Base-by-base conservation (phyloP, 345 rosid genomes). In the Schrenkiella parvula region DNA sequence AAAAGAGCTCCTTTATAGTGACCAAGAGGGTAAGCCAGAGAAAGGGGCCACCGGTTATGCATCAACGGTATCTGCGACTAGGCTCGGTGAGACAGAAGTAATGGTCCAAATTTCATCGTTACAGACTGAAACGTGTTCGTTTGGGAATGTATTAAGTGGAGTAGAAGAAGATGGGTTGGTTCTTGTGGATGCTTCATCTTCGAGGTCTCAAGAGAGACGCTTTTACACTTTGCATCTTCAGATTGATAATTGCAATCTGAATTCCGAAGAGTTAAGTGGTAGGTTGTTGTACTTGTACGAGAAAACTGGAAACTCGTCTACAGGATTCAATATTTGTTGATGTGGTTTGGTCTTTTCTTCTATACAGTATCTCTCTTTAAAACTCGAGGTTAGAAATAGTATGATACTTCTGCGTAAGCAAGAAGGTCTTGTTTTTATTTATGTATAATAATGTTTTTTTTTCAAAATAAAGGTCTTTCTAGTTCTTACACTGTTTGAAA, bases 121-220 rank as follows among this genome's bases (percentile, higher is more conserved):
- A 37, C 4, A 80, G 35, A 65, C 39, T 52, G 56, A 64, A 0
- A 75, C 42, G 12, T 76, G 73, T 54, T 75, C 86, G 31, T 83
- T 90, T 46, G 73, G 54, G 29, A 70, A 77, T 51, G 69, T 87
- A 13, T 41, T 90, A 80, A 48, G 60, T 21, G 64, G 64, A 22
- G 17, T 90, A 28, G 85, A 87, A 67, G 77, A 82, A 52, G 80
- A 80, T 47, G 97, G 89, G 0, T 66, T 84, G 41, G 55, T 69
- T 50, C 79, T 86, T 4, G 23, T 82, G 12, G 86, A 82, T 64
- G 82, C 87, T 64, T 88, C 93, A 44, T 88, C 88, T 38, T 86
- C 87, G 58, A 71, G 77, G 63, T 84, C 88, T 43, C 80, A 47
- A 50, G 90, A 75, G 55, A 81, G 76, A 68, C 70, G 82, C 39